Evolutionary conservation across 805 yeast species (phyloP), one percentile per base, ranked within the genome.

Genomic region (Blastobotrys peoriensis): DNA sequence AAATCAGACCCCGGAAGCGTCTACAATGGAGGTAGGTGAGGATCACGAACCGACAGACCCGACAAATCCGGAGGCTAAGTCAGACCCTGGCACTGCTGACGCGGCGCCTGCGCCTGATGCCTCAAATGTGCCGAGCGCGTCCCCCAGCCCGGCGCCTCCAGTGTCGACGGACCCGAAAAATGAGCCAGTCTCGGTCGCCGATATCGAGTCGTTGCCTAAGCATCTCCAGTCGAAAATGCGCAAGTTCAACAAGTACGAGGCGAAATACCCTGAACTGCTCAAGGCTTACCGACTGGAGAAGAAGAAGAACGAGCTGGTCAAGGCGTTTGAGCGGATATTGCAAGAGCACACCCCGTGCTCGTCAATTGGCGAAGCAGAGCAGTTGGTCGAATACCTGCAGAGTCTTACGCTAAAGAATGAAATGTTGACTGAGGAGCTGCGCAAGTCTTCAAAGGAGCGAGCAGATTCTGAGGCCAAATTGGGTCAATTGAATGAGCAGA

Each of bases 241-340:
- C 45, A 89, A 86, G 66, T 86, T 84, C 57, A 78, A 74, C 45
- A 88, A 87, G 61, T 91, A 89, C 62, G 98, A 91, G 61, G 83
- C 83, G 41, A 88, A 87, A 61, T 91, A 93, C 59, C 98, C 98
- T 0, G 57, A 54, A 36, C 68, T 91, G 13, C 71, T 88, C 41
- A 83, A 83, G 36, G 96, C 98, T 0, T 93, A 86, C 66, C 85
- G 87, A 58, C 67, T 73, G 1, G 96, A 89, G 61, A 86, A 84
- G 65, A 69, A 74, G 40, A 83, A 81, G 54, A 67, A 73, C 1
- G 81, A 75, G 38, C 70, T 81, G 36, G 73, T 88, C 5, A 68
- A 59, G 3, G 57, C 67, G 0, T 83, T 89, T 53, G 96, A 87
- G 58, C 77, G 68, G 45, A 75, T 83, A 10, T 65, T 91, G 47